Evolutionary conservation across 2,329 filamentous ascomycete species (phyloP).

Genomic region (Plectosphaerella cucumerina): DNA sequence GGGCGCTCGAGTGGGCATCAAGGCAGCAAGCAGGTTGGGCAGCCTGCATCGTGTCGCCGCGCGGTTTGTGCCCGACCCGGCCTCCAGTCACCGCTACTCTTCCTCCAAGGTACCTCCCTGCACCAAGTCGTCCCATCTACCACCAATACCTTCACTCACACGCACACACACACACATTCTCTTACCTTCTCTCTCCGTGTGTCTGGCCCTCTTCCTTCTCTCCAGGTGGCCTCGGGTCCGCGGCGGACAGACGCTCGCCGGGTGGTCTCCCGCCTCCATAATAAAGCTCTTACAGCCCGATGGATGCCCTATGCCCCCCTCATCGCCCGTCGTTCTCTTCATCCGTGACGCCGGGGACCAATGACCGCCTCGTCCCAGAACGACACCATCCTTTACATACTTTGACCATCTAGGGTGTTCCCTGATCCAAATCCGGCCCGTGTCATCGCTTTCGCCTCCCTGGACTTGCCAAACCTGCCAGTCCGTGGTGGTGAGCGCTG

Average conservation of each 20-base stretch:
- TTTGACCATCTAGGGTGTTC: conserved; percentile 12
- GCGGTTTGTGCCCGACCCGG: conserved; percentile 15
- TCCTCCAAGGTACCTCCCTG: conserved; percentile 28
- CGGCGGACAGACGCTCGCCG: too few species aligned
- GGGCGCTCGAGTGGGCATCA: conserved; percentile 13
- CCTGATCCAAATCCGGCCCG: conserved; percentile 4
- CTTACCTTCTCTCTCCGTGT: conserved; percentile 17
- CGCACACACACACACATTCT: conserved; percentile 17
- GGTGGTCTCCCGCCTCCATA: neutral
- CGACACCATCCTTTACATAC: conserved; percentile 6
- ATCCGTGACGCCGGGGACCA: neutral
- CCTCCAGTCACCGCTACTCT: conserved; percentile 24
- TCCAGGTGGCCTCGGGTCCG: neutral
- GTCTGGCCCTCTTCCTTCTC: neutral
- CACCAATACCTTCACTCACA: conserved; percentile 19
- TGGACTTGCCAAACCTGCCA: neutral
- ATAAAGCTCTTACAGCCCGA: conserved; percentile 21
- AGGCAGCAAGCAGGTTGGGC: conserved; percentile 14
- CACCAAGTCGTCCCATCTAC: conserved; percentile 20
- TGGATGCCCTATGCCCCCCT: conserved; percentile 14
- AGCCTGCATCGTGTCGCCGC: conserved; percentile 11
- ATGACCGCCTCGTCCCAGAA: neutral
- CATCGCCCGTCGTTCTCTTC: neutral
- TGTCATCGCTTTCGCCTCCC: conserved; percentile 1
- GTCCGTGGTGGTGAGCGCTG: conserved; percentile 5